A percentile compares a stretch with the other conserved stretches of the same genome.
Conservation (phyloP, 257 asterid genomes). For the Salvia hispanica region DNA sequence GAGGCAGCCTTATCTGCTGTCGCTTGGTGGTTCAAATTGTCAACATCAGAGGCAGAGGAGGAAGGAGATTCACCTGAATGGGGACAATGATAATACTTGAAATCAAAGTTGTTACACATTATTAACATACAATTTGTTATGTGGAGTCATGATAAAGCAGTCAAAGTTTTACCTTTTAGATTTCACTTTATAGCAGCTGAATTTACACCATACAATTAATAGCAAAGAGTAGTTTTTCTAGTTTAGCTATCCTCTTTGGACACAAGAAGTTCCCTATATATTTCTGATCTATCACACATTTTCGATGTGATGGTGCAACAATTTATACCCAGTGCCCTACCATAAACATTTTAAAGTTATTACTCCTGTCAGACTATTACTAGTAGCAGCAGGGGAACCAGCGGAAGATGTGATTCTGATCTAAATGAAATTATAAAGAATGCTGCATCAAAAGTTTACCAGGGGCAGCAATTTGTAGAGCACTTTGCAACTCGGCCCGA, state of each 20-base stretch:
- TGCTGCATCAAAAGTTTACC: constrained; percentile 50
- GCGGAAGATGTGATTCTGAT: constrained; percentile 10
- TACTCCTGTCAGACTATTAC: constrained; percentile 2
- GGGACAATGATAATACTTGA: constrained; percentile 17
- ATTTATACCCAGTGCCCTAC: neutral
- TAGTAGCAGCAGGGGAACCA: constrained; percentile 3
- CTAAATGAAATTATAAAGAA: constrained; percentile 20
- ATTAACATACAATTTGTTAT: constrained; percentile 15
- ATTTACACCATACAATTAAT: constrained; percentile 18
- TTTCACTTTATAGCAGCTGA: constrained; percentile 16
- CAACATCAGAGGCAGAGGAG: constrained; percentile 97
- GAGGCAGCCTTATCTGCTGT: constrained; percentile 62
- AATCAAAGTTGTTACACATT: neutral
- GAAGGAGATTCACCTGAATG: constrained; percentile 95
- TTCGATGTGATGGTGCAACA: constrained; percentile 9
- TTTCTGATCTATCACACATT: neutral
- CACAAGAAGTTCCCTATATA: constrained; percentile 1
- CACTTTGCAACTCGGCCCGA: constrained; percentile 70
- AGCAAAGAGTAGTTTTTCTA: constrained; percentile 8
- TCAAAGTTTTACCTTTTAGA: constrained; percentile 2
- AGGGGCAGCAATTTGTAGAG: constrained; percentile 74
- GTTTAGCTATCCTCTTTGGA: constrained; percentile 7
- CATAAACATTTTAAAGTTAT: constrained; percentile 18
- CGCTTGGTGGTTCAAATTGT: constrained; percentile 84
- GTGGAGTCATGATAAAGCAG: constrained; percentile 19